A percentile compares a stretch with the other conserved stretches of the same genome.
These are phyloP conservation scores for Fagopyrum esculentum DNA, from an alignment of 148 eudicot species.

Conservation along the genomic window DNA sequence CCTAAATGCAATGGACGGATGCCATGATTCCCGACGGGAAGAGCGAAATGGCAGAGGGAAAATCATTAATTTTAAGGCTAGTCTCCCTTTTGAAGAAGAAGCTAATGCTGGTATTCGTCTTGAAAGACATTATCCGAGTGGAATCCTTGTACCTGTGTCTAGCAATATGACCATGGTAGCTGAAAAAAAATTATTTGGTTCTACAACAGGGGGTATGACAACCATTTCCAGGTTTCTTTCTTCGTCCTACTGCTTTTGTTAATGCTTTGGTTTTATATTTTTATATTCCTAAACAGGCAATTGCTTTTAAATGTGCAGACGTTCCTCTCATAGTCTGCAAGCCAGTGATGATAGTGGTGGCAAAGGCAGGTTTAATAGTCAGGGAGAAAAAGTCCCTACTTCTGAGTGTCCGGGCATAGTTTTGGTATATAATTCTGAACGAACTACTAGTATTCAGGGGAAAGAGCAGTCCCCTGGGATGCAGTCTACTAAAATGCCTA, in stretches of 20 bases:
- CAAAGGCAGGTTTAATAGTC: conserved; percentile 40
- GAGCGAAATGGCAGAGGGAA: conserved; percentile 29
- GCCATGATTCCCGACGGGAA: conserved; percentile 31
- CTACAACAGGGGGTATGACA: conserved; percentile 22
- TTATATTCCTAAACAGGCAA: background rate
- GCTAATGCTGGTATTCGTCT: conserved; percentile 20
- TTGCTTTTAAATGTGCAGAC: conserved; percentile 40
- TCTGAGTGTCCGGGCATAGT: conserved; percentile 27
- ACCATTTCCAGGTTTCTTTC: conserved; percentile 40
- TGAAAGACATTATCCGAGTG: conserved; percentile 33
- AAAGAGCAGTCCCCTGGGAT: conserved; percentile 18
- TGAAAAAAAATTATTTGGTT: conserved; percentile 28
- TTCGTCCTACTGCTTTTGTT: no score
- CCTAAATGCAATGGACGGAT: conserved; percentile 74
- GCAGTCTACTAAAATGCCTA: conserved; percentile 28
- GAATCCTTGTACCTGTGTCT: conserved; percentile 32
- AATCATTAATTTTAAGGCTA: conserved; percentile 19
- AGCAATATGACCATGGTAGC: conserved; percentile 20
- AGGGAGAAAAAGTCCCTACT: conserved; percentile 34
- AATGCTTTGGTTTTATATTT: background rate
- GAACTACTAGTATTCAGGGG: conserved; percentile 22
- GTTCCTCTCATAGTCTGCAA: conserved; percentile 37
- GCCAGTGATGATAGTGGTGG: conserved; percentile 38
- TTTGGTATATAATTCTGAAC: conserved; percentile 26
- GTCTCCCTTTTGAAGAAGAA: conserved; percentile 22